Conservation (phyloP, 257 asterid species). For the Mentha longifolia region DNA sequence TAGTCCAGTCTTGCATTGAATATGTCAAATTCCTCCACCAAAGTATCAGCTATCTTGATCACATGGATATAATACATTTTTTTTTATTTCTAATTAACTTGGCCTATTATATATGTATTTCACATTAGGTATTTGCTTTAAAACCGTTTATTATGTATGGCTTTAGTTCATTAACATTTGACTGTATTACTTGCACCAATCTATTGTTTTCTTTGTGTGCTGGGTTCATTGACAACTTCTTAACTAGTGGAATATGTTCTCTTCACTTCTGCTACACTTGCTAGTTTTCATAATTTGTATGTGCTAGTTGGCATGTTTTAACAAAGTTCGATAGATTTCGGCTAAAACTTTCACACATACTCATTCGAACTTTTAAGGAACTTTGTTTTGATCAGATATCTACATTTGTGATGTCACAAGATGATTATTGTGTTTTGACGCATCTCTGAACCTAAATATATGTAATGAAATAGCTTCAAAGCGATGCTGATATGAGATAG, state of each 20-base stretch:
- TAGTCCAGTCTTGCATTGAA: not conserved
- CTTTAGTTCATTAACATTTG: not conserved
- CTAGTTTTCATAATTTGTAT: not conserved
- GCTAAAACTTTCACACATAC: not conserved
- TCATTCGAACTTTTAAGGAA: not conserved
- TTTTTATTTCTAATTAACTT: not conserved
- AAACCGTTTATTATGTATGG: not conserved
- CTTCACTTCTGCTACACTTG: not conserved
- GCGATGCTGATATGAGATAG: not conserved
- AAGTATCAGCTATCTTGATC: constrained; percentile 11
- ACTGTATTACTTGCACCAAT: not conserved
- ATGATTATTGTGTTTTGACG: not conserved
- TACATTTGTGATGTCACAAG: not conserved
- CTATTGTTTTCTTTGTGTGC: not conserved
- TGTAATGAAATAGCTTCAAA: not conserved
- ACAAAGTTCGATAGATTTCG: not conserved
- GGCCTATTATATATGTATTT: not conserved
- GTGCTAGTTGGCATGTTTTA: not conserved
- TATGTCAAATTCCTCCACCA: not conserved
- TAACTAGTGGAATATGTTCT: no score
- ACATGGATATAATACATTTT: not conserved
- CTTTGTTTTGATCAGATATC: not conserved
- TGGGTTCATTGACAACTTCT: not conserved
- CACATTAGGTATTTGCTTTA: not conserved
- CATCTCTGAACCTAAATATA: constrained; percentile 1